Evolutionary conservation across 2,329 filamentous ascomycete genomes (phyloP), one percentile per base, ranked within the genome.

Genomic region (Cercospora zeae-maydis): DNA sequence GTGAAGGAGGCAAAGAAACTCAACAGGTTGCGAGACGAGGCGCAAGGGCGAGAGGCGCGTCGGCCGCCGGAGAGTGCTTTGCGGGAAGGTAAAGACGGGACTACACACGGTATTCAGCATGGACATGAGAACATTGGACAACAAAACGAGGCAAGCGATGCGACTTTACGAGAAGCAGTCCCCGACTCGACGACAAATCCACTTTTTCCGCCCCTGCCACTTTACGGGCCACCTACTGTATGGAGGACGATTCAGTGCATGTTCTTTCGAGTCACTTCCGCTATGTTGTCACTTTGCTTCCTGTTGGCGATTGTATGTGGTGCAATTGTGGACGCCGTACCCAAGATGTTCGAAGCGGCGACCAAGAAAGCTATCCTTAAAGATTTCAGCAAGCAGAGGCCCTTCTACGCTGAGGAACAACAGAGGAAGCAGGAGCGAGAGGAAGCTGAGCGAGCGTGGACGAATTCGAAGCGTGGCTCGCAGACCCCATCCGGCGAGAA

Each of bases 141-240:
- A 64, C 79, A 79, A 59, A 78, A 81, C 3, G 78, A 80, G 34
- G 81, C 80, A 24, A 61, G 75, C 0, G 70, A 71, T 39, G 76
- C 74, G 6, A 75, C 80, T 9, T 67, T 83, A 58, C 75, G 74
- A 27, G 72, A 77, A 63, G 77, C 77, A 14, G 72, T 80, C 30
- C 87, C 89, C 0, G 86, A 87, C 1, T 87, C 87, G 7, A 83
- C 86, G 66, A 93, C 90, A 1, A 88, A 93, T 68, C 89, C 91
- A 2, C 79, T 96, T 4, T 97, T 97, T 68, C 92, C 92, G 5
- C 90, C 91, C 1, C 76, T 96, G 8, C 92, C 92, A 0, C 79
- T 91, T 0, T 96, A 96, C 70, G 90, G 90, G 0, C 88, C 91
- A 0, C 87, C 92, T 0, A 88, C 89, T 0, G 57, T 84, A 0